phyloP scores from a whole-genome alignment of 805 yeast genomes.

The Candida stauntonica region DNA sequence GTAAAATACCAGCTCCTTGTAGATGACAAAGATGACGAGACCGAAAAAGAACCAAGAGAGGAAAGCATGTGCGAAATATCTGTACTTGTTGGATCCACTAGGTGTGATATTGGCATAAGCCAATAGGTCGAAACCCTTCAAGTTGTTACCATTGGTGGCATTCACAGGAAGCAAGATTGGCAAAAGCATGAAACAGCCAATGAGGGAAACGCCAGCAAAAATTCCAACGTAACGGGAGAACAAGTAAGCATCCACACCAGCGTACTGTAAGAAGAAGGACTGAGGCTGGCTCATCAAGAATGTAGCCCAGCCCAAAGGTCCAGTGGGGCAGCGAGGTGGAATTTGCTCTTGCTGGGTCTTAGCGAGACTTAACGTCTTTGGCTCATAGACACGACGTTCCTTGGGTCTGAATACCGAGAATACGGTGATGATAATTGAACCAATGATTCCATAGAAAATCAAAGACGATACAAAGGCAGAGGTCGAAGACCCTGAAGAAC shows the following conservation, averaged over 20 bases:
- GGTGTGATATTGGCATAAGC: conserved; percentile 54
- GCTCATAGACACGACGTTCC: conserved; percentile 73
- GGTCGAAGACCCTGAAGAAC: conserved; percentile 50
- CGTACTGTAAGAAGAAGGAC: conserved; percentile 58
- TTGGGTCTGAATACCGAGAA: conserved; percentile 64
- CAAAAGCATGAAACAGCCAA: conserved; percentile 18
- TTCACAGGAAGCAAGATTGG: conserved; percentile 72
- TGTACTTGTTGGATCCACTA: conserved; percentile 42
- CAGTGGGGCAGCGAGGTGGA: conserved; percentile 32
- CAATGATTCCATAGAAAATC: conserved; percentile 59
- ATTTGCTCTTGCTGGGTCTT: conserved; percentile 43
- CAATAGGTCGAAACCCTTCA: conserved; percentile 58
- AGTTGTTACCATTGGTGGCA: conserved; percentile 59
- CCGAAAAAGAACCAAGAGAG: conserved; percentile 74
- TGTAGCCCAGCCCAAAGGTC: conserved; percentile 57
- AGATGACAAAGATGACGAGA: conserved; percentile 56
- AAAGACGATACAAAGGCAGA: conserved; percentile 74
- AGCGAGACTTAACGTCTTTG: conserved; percentile 56
- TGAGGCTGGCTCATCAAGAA: conserved; percentile 51
- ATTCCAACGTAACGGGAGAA: conserved; percentile 61
- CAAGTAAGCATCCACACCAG: conserved; percentile 75
- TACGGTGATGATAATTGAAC: conserved; percentile 48
- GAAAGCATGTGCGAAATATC: conserved; percentile 71
- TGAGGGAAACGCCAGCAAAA: conserved; percentile 32
- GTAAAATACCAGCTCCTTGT: conserved; percentile 71